phyloP scores from a whole-genome alignment of 805 yeast species.

The Helenozyma rhizophorensis region DNA sequence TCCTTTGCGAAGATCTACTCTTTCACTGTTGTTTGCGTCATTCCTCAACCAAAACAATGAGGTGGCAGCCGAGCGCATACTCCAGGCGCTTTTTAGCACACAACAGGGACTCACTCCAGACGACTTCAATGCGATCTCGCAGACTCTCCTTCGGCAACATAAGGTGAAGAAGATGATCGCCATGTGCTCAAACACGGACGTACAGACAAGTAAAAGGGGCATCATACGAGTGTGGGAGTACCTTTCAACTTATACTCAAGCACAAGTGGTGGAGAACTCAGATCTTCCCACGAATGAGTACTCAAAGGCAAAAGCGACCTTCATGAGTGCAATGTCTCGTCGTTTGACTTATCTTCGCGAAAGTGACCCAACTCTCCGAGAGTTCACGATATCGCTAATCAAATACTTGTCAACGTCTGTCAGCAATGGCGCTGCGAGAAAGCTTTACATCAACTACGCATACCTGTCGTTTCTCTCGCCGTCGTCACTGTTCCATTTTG shows the following conservation, averaged over 20 bases:
- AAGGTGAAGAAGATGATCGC: conserved; percentile 22
- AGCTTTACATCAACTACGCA: conserved; percentile 12
- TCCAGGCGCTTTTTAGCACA: conserved; percentile 26
- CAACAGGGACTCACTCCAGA: conserved; percentile 20
- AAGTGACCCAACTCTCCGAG: conserved; percentile 12
- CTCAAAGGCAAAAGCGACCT: conserved; percentile 2
- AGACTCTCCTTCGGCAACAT: conserved; percentile 21
- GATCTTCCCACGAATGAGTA: conserved; percentile 2
- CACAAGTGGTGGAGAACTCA: too few relatives aligned
- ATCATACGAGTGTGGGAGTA: conserved; percentile 19
- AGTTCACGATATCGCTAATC: conserved; percentile 18
- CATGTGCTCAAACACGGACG: conserved; percentile 18
- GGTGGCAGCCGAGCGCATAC: conserved; percentile 25
- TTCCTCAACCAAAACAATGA: conserved; percentile 25
- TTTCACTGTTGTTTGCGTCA: conserved; percentile 28
- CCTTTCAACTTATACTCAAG: conserved; percentile 3
- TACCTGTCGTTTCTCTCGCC: too few relatives aligned
- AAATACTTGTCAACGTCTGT: conserved; percentile 14
- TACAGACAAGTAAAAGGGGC: conserved; percentile 22
- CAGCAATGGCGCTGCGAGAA: conserved; percentile 19
- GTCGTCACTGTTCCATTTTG: conserved; percentile 18
- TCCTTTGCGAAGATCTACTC: conserved; percentile 29
- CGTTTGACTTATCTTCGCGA: conserved; percentile 9
- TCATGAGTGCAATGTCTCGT: conserved; percentile 7
- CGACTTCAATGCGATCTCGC: conserved; percentile 26